Conservation (phyloP, 2,329 filamentous ascomycete species). For the Colletotrichum sp. region DNA sequence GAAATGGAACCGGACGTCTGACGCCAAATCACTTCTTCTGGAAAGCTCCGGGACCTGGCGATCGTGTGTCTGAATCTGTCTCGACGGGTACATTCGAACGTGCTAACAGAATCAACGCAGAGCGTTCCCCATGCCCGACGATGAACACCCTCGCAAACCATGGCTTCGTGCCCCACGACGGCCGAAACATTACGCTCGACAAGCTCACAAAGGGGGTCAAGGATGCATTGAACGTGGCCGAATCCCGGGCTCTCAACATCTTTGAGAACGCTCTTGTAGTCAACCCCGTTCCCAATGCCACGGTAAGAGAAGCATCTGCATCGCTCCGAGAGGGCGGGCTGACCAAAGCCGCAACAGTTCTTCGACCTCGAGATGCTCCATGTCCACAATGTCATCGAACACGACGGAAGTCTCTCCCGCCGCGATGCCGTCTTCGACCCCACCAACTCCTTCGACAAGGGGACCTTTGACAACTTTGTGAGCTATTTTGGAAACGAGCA, state of each 20-base stretch:
- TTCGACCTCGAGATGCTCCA: conserved; percentile 37
- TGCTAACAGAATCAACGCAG: background rate
- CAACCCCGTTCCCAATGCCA: conserved; percentile 40
- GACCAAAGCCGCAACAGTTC: background rate
- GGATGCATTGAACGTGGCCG: conserved; percentile 47
- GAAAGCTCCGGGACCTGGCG: background rate
- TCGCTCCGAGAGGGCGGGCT: background rate
- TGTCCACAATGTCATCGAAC: conserved; percentile 15
- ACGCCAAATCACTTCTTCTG: background rate
- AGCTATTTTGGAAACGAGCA: background rate
- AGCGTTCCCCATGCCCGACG: conserved; percentile 16
- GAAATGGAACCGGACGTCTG: background rate
- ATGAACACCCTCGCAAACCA: conserved; percentile 30
- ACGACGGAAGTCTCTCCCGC: conserved; percentile 26
- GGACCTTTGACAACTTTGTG: background rate
- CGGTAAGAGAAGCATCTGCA: conserved; percentile 12
- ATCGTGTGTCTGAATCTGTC: background rate
- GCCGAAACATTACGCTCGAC: conserved; percentile 20
- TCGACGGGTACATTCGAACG: background rate
- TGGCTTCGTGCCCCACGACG: conserved; percentile 26
- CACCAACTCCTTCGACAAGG: conserved; percentile 43
- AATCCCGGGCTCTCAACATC: conserved; percentile 40
- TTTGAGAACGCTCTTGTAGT: conserved; percentile 43
- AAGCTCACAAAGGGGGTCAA: conserved; percentile 28
- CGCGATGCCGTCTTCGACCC: conserved; percentile 58